phyloP scores from a whole-genome alignment of 495 filamentous ascomycete species.

The Xylaria venustula region DNA sequence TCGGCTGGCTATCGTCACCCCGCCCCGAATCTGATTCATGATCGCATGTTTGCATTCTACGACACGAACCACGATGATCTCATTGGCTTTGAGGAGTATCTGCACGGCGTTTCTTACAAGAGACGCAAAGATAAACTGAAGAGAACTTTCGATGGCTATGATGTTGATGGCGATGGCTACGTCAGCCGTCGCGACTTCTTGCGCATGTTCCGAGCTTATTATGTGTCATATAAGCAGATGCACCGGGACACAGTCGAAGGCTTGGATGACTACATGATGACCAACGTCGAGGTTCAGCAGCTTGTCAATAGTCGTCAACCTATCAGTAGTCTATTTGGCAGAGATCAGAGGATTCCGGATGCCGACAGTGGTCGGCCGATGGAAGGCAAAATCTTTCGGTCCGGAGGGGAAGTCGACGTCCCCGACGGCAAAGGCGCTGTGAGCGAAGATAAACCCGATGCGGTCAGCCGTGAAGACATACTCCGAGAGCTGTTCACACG shows the following conservation, averaged over 20 bases:
- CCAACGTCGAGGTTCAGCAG: conserved; percentile 66
- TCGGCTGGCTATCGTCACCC: conserved; percentile 71
- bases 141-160: conserved; percentile 84
- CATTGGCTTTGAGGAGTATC: conserved; percentile 92
- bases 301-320: conserved; percentile 74
- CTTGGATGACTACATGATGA: conserved; percentile 76
- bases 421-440: conserved; percentile 44
- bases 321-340: conserved; percentile 69
- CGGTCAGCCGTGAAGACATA: conserved; percentile 39
- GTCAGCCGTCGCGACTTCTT: conserved; percentile 87
- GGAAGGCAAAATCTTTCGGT: conserved; percentile 61
- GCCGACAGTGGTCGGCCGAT: conserved; percentile 57
- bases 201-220: conserved; percentile 87
- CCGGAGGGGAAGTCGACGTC: conserved; percentile 62
- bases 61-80: conserved; percentile 84
- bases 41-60: conserved; percentile 95
- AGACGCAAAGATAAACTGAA: conserved; percentile 72
- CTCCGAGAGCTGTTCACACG: conserved; percentile 38
- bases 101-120: conserved; percentile 77
- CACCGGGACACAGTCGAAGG: conserved; percentile 79
- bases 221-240: conserved; percentile 80
- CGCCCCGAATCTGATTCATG: conserved; percentile 85
- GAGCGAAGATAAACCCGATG: conserved; percentile 42
- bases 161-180: conserved; percentile 86
- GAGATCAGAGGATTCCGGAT: conserved; percentile 58